These are phyloP conservation scores for Kwoniella shandongensis DNA, from an alignment of 768 basidiomycete species.

Conservation along the genomic window DNA sequence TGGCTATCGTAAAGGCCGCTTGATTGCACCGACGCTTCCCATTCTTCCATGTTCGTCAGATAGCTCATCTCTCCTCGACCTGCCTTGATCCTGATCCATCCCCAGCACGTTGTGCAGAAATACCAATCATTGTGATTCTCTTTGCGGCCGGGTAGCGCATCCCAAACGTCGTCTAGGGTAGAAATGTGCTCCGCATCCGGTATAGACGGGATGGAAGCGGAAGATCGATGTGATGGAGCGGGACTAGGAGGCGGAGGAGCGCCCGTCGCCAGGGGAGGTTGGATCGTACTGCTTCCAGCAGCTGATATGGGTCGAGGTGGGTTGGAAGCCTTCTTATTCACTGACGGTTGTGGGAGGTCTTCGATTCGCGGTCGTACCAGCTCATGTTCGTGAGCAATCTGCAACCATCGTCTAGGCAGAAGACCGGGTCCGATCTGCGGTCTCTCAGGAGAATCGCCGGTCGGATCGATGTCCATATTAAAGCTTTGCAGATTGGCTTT, in stretches of 20 bases:
- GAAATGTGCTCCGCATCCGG: slow-evolving; percentile 14
- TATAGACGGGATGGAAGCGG: slow-evolving; percentile 6
- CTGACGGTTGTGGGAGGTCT: slow-evolving; percentile 23
- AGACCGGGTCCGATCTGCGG: slow-evolving; percentile 41
- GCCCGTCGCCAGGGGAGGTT: not conserved
- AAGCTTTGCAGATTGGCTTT: slow-evolving; percentile 16
- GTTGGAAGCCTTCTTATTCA: slow-evolving; percentile 12
- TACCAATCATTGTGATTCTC: slow-evolving; percentile 32
- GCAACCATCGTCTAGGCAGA: slow-evolving; percentile 29
- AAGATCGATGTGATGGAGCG: not conserved
- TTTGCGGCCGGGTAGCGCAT: slow-evolving; percentile 33
- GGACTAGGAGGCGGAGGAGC: slow-evolving; percentile 13
- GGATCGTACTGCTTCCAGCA: not conserved
- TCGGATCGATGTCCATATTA: slow-evolving; percentile 22
- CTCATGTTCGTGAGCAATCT: slow-evolving; percentile 37
- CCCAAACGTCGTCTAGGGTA: slow-evolving; percentile 35
- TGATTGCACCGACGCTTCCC: slow-evolving; percentile 5
- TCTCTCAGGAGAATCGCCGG: slow-evolving; percentile 14
- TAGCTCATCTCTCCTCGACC: slow-evolving; percentile 10
- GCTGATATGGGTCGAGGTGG: not conserved
- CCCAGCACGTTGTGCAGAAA: slow-evolving; percentile 45
- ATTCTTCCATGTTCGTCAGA: slow-evolving; percentile 25
- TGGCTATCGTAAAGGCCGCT: not conserved
- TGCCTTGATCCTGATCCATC: slow-evolving; percentile 32
- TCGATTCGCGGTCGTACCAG: slow-evolving; percentile 35